phyloP scores from a whole-genome alignment of 306 rosid species.

The Lablab purpureus region DNA sequence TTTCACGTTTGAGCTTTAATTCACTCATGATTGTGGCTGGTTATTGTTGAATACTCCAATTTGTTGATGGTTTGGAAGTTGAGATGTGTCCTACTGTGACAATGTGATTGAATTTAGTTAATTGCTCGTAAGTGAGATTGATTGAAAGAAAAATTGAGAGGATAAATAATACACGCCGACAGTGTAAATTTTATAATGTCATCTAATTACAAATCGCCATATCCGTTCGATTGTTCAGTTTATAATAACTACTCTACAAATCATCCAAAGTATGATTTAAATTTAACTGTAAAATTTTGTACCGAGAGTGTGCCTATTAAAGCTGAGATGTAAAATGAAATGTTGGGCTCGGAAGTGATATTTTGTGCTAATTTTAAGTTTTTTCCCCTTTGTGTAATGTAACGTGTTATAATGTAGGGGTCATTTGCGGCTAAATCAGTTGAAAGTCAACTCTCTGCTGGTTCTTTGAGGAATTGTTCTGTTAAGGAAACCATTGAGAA shows the following conservation, averaged over 20 bases:
- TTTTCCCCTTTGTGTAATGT: conserved; percentile 9
- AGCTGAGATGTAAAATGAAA: neutral
- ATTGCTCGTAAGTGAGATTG: neutral
- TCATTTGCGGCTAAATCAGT: conserved; percentile 77
- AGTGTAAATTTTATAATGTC: neutral
- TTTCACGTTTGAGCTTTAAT: conserved; percentile 9
- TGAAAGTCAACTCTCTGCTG: conserved; percentile 79
- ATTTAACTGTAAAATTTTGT: neutral
- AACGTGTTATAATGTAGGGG: conserved; percentile 55
- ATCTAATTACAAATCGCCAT: neutral
- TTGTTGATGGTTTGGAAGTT: conserved; percentile 18
- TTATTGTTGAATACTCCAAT: conserved; percentile 1
- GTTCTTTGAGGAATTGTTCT: conserved; percentile 67
- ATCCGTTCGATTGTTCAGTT: neutral
- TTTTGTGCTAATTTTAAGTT: neutral
- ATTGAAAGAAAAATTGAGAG: neutral
- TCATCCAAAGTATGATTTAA: neutral
- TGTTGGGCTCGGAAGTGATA: conserved; percentile 1
- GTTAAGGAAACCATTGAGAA: conserved; percentile 69
- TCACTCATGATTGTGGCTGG: conserved; percentile 1
- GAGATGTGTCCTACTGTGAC: conserved; percentile 6
- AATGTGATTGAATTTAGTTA: conserved; percentile 20
- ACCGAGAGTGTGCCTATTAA: neutral
- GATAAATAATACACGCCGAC: neutral
- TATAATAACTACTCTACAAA: neutral